These are phyloP conservation scores for Lentinula sp. DNA, from an alignment of 768 basidiomycete species.

Conservation along the genomic window DNA sequence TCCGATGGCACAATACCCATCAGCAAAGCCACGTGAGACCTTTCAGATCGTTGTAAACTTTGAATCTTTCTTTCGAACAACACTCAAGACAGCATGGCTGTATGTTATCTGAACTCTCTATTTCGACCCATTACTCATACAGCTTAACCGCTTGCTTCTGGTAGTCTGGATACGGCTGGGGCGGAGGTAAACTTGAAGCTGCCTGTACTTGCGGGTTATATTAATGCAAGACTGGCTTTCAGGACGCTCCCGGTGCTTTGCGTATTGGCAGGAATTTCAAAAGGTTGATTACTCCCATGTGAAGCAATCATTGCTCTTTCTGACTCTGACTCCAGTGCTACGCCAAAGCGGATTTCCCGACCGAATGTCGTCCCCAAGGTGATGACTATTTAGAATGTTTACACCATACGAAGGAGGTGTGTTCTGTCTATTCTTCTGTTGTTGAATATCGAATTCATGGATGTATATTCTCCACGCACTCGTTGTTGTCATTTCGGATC, in stretches of 20 bases:
- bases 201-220: not conserved
- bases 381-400: constrained; percentile 92
- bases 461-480: not conserved
- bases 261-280: constrained; percentile 88
- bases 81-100: not conserved
- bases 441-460: constrained; percentile 9
- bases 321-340: constrained; percentile 59
- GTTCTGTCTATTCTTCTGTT: constrained; percentile 20
- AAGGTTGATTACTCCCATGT: constrained; percentile 34
- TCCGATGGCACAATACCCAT: too few species aligned
- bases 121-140: not conserved
- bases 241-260: constrained; percentile 86
- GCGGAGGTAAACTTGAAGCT: constrained; percentile 23
- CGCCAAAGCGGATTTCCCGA: constrained; percentile 68
- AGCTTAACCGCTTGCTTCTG: not conserved
- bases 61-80: not conserved
- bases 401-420: constrained; percentile 83
- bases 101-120: not conserved
- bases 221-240: not conserved
- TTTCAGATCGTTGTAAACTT: too few species aligned
- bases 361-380: constrained; percentile 60
- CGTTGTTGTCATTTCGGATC: constrained; percentile 10
- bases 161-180: constrained; percentile 63
- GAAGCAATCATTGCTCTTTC: not conserved
- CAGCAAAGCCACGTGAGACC: too few species aligned